phyloP scores from a whole-genome alignment of 768 basidiomycete species.

The Suillus discolor region DNA sequence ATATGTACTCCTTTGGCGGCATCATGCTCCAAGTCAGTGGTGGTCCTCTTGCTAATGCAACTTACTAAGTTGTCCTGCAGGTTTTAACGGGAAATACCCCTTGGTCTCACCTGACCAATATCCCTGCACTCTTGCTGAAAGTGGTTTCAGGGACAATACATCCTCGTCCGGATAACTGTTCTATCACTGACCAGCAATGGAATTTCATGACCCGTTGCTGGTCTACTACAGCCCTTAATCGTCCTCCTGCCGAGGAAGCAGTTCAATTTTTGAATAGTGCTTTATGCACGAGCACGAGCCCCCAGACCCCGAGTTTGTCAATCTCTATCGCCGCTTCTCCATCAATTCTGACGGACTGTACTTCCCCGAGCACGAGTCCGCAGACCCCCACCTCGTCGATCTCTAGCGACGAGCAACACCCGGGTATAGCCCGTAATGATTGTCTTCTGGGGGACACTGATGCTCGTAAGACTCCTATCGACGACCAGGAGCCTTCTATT shows the following conservation, averaged over 20 bases:
- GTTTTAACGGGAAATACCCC: background rate
- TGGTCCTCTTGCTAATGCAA: background rate
- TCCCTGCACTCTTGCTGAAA: background rate
- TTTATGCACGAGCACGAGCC: constrained; percentile 34
- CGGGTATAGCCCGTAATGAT: constrained; percentile 26
- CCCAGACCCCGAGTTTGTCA: constrained; percentile 49
- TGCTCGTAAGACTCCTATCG: constrained; percentile 25
- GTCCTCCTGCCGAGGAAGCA: background rate
- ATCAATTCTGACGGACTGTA: no score
- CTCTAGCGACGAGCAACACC: constrained; percentile 38
- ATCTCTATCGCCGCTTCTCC: constrained; percentile 34
- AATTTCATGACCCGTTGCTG: background rate
- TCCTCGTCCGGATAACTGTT: background rate
- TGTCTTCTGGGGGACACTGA: constrained; percentile 25
- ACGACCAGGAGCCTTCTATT: no score
- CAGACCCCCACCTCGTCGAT: constrained; percentile 51
- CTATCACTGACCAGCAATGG: background rate
- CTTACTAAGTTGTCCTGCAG: background rate
- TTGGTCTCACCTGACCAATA: background rate
- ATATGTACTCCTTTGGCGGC: background rate
- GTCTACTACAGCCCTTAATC: background rate
- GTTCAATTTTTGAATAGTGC: background rate
- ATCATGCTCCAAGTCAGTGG: background rate
- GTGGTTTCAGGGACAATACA: background rate
- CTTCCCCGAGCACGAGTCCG: constrained; percentile 32